Base-by-base conservation (phyloP, 2,329 filamentous ascomycete species). In the Keithomyces neogunnii region DNA sequence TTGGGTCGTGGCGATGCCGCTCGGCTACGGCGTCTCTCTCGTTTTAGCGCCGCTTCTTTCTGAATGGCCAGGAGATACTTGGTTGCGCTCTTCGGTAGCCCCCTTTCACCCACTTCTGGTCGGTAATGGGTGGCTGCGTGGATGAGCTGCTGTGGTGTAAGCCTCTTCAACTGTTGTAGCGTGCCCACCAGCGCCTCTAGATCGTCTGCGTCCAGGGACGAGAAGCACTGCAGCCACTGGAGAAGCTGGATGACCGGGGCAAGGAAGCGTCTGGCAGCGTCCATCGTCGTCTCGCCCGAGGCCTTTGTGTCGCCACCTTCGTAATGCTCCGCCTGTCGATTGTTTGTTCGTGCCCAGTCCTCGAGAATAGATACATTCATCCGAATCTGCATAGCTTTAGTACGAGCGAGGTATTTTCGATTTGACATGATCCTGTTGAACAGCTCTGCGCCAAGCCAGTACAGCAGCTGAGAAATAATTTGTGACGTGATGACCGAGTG, bases 361-460 rank as follows among this genome's bases (percentile, higher is more conserved):
- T 99, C 93, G 26, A 99, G 74, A 6, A 85, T 86, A 0, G 93
- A 97, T 5, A 99, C 84, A 65, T 99, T 99, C 91, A 99, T 97
- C 58, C 93, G 88, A 60, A 99, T 97, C 67, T 99, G 93, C 93
- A 99, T 99, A 3, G 93, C 93, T 69, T 99, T 99, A 19, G 93
- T 99, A 49, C 93, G 81, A 5, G 93, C 92, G 8, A 99, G 77
- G 63, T 96, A 99, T 66, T 92, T 91, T 57, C 89, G 83, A 63
- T 95, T 96, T 32, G 88, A 92, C 88, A 99, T 96, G 67, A 99
- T 88, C 53, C 92, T 86, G 68, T 99, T 99, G 73, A 99, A 99
- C 7, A 97, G 81, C 69, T 99, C 93, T 0, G 92, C 89, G 5
- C 91, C 88, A 13, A 99, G 78, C 93, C 93, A 99, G 71, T 96